Percentiles rank a stretch among this genome's conserved stretches.
Conservation (phyloP, 2,329 filamentous ascomycete genomes). For the Botrytis fabae region DNA sequence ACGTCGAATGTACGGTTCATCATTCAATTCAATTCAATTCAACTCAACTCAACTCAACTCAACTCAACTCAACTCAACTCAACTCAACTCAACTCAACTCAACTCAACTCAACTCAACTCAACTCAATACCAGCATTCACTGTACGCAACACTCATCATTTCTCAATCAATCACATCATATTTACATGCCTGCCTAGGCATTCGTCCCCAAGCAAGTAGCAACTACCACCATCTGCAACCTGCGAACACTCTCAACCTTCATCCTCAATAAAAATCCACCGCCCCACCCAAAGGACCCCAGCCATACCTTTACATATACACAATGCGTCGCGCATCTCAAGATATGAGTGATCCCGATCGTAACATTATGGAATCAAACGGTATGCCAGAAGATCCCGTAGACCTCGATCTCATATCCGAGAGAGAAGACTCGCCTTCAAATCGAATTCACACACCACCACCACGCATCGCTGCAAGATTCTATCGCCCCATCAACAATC, state of each 20-base stretch:
- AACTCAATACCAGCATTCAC: neutral
- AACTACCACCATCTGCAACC: slow-evolving; percentile 19
- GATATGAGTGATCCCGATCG: slow-evolving; percentile 41
- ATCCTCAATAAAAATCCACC: slow-evolving; percentile 20
- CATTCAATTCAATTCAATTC: neutral
- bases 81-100: neutral
- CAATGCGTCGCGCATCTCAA: slow-evolving; percentile 39
- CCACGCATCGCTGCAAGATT: slow-evolving; percentile 78
- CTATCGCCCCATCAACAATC: slow-evolving; percentile 64
- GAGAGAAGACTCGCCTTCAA: slow-evolving; percentile 36
- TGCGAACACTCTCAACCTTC: slow-evolving; percentile 3
- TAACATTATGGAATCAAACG: slow-evolving; percentile 39
- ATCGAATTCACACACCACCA: slow-evolving; percentile 59
- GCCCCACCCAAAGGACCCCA: slow-evolving; percentile 11
- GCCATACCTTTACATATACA: slow-evolving; percentile 23
- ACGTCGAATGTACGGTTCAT: neutral
- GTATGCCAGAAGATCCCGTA: slow-evolving; percentile 22
- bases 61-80: neutral
- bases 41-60: neutral
- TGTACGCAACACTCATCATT: neutral
- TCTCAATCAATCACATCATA: neutral
- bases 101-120: neutral
- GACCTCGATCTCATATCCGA: slow-evolving; percentile 37
- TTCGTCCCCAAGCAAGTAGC: neutral
- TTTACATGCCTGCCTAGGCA: neutral